phyloP scores from a whole-genome alignment of 1,139 yeast genomes.

The Candida sanyaensis region DNA sequence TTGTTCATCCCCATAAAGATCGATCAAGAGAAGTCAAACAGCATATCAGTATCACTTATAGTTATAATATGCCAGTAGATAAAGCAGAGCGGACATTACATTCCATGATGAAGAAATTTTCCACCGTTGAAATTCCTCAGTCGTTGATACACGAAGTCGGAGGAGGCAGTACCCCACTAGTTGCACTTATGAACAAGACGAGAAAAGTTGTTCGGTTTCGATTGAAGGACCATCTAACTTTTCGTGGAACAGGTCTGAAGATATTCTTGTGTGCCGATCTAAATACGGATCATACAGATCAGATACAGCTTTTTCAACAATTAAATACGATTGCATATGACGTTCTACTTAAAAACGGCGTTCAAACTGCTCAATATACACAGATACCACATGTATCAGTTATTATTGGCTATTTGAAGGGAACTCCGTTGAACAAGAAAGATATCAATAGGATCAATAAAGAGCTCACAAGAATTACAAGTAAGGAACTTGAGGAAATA shows the following conservation, averaged over 20 bases:
- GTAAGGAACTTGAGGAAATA: conserved; percentile 2
- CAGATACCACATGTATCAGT: not conserved
- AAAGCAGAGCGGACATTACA: not conserved
- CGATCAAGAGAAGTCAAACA: conserved; percentile 5
- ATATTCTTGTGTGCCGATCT: conserved; percentile 1
- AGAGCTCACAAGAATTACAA: not conserved
- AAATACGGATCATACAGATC: not conserved
- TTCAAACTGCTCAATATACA: not conserved
- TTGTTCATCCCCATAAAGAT: conserved; percentile 10
- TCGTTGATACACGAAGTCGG: conserved; percentile 1
- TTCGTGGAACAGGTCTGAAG: not conserved
- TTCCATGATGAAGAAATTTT: not conserved
- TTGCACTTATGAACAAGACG: conserved; percentile 1
- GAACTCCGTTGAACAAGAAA: not conserved
- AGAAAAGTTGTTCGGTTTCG: conserved; percentile 4
- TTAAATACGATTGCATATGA: not conserved
- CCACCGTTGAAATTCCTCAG: not conserved
- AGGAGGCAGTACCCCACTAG: not conserved
- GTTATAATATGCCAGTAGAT: not conserved
- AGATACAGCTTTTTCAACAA: not conserved
- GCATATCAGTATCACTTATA: conserved; percentile 10
- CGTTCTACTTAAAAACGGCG: not conserved
- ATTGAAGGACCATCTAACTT: not conserved
- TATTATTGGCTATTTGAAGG: conserved; percentile 2
- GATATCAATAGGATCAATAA: not conserved